Base-by-base conservation (phyloP, 345 rosid species). In the Physaria fendleri region DNA sequence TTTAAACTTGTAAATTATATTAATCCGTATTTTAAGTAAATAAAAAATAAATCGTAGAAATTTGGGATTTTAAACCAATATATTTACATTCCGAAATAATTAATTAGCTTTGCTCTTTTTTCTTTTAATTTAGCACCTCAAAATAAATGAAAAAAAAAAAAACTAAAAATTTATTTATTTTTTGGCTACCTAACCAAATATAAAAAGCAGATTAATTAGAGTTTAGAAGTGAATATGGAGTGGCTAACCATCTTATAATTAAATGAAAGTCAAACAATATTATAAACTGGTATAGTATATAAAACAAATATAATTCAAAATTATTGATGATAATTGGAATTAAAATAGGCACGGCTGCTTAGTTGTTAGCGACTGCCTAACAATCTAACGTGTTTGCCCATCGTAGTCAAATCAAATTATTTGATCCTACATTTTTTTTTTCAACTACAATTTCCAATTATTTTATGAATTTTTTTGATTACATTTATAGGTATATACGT, bases 381-480 rank as follows among this genome's bases (percentile, higher is more conserved):
- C 73, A 35, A 69, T 69, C 50, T 53, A 45, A 69, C 62, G 57
- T 69, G 73, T 53, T 69, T 47, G 41, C 63, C 68, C 73, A 45
- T 61, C 67, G 29, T 46, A 23, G 68, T 69, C 68, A 60, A 69
- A 53, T 60, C 62, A 61, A 60, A 69, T 68, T 2, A 68, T 68
- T 43, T 53, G 42, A 27, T 60, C 56, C 27, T 25, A n/a, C 22
- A 23, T 18, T 43, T 59, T 28, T 47, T 45, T 8, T 50, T 42
- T 53, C 51, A 51, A 63, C 68, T 32, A 14, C 12, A 33, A 12
- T 34, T 22, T 56, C 8, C 24, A 38, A 45, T 27, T 28, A 25
- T 27, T 21, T 12, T 14, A 14, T 50, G 35, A 13, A 14, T 15
- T 39, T 39, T 38, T n/a, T n/a, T n/a, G n/a, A n/a, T n/a, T n/a